Conservation (phyloP, 441 rosid species). For the Brassica hybrid region DNA sequence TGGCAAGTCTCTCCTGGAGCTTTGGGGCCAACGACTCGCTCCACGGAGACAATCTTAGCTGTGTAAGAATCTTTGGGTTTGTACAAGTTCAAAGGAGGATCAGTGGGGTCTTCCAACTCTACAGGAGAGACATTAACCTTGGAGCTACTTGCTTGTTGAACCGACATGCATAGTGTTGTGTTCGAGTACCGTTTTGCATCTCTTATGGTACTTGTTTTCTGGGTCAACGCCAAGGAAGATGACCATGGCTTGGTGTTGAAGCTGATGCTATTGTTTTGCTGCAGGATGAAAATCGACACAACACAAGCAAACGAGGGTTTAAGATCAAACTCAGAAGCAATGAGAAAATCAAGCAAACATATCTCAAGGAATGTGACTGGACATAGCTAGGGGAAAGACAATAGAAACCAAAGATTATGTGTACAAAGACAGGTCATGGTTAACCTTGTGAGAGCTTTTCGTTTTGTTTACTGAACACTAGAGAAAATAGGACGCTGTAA, state of each 20-base stretch:
- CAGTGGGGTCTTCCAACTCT: slow-evolving; percentile 68
- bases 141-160: slow-evolving; percentile 71
- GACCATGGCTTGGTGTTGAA: slow-evolving; percentile 66
- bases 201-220: slow-evolving; percentile 45
- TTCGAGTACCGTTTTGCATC: slow-evolving; percentile 40
- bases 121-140: slow-evolving; percentile 74
- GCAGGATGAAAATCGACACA: slow-evolving; percentile 8
- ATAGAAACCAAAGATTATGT: background rate
- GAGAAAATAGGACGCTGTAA: no score
- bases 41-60: slow-evolving; percentile 84
- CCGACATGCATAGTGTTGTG: slow-evolving; percentile 63
- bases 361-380: no score
- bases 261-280: slow-evolving; percentile 61
- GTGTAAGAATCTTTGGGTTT: slow-evolving; percentile 86
- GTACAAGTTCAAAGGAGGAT: slow-evolving; percentile 71
- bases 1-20: slow-evolving; percentile 96
- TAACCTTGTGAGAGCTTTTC: background rate
- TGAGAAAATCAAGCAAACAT: background rate
- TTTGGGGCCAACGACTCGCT: slow-evolving; percentile 79
- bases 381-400: no score
- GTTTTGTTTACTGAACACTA: background rate
- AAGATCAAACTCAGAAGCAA: slow-evolving; percentile 20
- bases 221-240: slow-evolving; percentile 51
- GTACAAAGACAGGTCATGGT: background rate
- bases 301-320: slow-evolving; percentile 11